Evolutionary conservation across 2,329 filamentous ascomycete species (phyloP), one percentile per base, ranked within the genome.

Genomic region (Juglanconis juglandina): DNA sequence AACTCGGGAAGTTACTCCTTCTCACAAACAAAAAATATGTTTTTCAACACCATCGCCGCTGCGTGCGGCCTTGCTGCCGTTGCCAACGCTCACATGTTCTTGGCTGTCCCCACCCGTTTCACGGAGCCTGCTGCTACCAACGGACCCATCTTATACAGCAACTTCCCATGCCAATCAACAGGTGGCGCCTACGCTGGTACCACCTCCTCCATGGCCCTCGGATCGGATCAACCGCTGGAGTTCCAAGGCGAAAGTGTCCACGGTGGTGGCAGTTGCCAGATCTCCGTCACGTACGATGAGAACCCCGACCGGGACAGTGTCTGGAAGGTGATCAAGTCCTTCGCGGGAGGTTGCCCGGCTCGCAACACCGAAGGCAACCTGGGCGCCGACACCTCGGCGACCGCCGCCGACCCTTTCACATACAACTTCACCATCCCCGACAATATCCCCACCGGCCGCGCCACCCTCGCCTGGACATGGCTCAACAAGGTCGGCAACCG

Each of bases 381-480:
- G 49, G 78, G 77, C 0, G 76, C 77, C 3, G 72, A 81, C 53
- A 63, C 61, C 11, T 63, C 61, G 34, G 72, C 85, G 5, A 66
- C 68, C 2, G 72, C 73, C 0, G 63, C 63, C 0, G 77, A 81
- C 42, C 81, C 86, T 0, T 81, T 81, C 69, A 79, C 75, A 0
- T 95, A 90, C 74, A 76, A 84, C 35, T 96, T 88, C 76, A 83
- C 76, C 0, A 85, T 97, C 5, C 94, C 93, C 0, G 72, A 81
- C 0, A 84, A 87, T 30, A 81, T 97, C 51, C 85, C 87, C 8
- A 77, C 87, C 1, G 95, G 94, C 4, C 83, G 92, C 46, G 93
- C 90, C 33, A 90, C 87, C 0, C 80, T 98, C 5, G 91, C 91
- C 0, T 98, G 93, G 92, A 92, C 92, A 0, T 98, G 95, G 95